Evolutionary conservation across 345 rosid genomes (phyloP).

Genomic region (thale cress (Arabidopsis thaliana)): DNA sequence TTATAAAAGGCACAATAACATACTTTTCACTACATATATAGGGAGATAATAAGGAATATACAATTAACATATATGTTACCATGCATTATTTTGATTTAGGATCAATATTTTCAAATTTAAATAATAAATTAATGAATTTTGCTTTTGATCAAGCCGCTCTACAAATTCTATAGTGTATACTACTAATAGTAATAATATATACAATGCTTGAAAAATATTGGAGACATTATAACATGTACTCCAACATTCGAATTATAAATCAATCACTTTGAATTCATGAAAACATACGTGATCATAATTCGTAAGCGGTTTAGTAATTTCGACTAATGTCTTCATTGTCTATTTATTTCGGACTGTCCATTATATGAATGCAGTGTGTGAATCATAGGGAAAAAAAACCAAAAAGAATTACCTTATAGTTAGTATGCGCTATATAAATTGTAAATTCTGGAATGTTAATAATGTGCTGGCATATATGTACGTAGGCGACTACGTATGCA

Average conservation of each 20-base stretch:
- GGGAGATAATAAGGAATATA: background rate
- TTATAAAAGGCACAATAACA: slow-evolving; percentile 10
- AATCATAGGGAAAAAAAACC: background rate
- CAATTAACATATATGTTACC: background rate
- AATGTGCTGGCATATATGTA: slow-evolving; percentile 25
- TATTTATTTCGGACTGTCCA: slow-evolving; percentile 3
- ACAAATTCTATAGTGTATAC: background rate
- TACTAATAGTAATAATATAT: too few species aligned
- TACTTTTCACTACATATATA: slow-evolving; percentile 1
- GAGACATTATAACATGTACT: background rate
- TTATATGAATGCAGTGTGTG: background rate
- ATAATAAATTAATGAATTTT: background rate
- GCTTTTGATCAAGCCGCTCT: background rate
- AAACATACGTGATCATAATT: background rate
- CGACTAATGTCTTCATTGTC: background rate
- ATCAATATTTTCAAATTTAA: background rate
- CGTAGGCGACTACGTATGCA: slow-evolving; percentile 49
- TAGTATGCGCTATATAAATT: background rate
- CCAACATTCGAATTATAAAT: background rate
- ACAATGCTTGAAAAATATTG: background rate
- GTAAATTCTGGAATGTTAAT: background rate
- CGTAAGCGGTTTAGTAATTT: background rate
- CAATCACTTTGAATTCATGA: background rate
- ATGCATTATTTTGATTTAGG: background rate
- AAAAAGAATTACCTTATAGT: background rate